Evolutionary conservation across 2,329 filamentous ascomycete species (phyloP).

Genomic region (Colletotrichum sp.): DNA sequence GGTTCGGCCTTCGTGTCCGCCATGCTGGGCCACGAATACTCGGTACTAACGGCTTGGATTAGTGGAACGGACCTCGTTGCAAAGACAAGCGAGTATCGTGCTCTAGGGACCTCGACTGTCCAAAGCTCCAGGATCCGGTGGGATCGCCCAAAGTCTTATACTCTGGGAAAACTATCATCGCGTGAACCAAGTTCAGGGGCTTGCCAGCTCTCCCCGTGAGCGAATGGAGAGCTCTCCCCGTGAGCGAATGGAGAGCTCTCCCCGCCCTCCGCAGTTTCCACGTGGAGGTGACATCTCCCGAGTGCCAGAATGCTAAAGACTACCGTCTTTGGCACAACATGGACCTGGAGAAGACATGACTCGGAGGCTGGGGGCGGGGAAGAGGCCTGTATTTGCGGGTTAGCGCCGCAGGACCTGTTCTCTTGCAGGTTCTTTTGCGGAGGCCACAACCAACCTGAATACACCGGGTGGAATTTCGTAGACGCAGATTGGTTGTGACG

Average conservation of each 20-base stretch:
- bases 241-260: background rate
- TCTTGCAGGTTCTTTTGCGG: background rate
- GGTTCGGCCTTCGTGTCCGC: background rate
- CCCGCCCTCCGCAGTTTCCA: slow-evolving; percentile 12
- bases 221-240: background rate
- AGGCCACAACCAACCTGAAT: background rate
- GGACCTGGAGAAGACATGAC: background rate
- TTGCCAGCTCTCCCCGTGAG: background rate
- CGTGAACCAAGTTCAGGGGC: background rate
- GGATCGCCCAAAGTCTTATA: slow-evolving; percentile 2
- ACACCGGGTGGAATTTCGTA: background rate
- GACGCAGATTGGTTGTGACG: background rate
- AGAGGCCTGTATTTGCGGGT: background rate
- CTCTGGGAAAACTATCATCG: background rate
- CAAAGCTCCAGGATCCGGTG: background rate
- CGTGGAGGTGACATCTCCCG: background rate
- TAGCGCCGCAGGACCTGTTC: background rate
- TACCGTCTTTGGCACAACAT: background rate
- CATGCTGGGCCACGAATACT: background rate
- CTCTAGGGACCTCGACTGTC: background rate
- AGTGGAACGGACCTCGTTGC: background rate
- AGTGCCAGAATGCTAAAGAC: background rate
- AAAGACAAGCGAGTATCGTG: background rate
- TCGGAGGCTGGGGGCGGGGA: background rate
- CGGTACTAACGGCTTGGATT: background rate